A percentile compares a stretch with the other conserved stretches of the same genome.
phyloP scores from a whole-genome alignment of 306 rosid species.

The Gillenia trifoliata region DNA sequence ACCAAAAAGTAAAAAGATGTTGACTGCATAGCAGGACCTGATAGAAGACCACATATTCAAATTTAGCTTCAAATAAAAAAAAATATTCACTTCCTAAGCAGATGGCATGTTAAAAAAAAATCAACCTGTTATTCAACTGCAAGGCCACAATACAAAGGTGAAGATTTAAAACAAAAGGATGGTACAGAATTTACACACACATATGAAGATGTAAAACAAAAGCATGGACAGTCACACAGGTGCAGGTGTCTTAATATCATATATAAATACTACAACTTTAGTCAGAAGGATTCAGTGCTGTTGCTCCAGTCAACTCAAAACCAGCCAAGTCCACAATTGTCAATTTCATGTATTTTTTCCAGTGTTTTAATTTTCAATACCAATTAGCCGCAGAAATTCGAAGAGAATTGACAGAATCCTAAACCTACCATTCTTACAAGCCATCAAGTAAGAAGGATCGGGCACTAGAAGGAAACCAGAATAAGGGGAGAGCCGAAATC shows the following conservation, averaged over 20 bases:
- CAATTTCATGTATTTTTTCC: not conserved
- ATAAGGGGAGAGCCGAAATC: too few species aligned
- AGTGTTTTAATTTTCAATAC: not conserved
- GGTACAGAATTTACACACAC: not conserved
- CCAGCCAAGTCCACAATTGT: not conserved
- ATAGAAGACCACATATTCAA: not conserved
- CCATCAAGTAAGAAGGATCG: not conserved
- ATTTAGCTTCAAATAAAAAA: not conserved
- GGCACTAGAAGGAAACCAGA: not conserved
- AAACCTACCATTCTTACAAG: not conserved
- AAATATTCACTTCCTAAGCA: not conserved
- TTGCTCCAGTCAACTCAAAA: not conserved
- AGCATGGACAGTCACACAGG: not conserved
- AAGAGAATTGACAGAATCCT: not conserved
- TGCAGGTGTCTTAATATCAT: not conserved
- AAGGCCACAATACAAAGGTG: not conserved
- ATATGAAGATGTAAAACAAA: not conserved
- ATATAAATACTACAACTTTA: not conserved
- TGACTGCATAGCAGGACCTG: not conserved
- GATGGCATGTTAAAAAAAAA: not conserved
- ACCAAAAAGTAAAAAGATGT: not conserved
- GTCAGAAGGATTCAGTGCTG: not conserved
- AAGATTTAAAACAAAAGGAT: not conserved
- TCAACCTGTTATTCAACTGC: not conserved
- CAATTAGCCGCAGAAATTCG: not conserved